These are phyloP conservation scores for Monascus purpureus DNA, from an alignment of 495 filamentous ascomycete genomes.

Conservation along the genomic window DNA sequence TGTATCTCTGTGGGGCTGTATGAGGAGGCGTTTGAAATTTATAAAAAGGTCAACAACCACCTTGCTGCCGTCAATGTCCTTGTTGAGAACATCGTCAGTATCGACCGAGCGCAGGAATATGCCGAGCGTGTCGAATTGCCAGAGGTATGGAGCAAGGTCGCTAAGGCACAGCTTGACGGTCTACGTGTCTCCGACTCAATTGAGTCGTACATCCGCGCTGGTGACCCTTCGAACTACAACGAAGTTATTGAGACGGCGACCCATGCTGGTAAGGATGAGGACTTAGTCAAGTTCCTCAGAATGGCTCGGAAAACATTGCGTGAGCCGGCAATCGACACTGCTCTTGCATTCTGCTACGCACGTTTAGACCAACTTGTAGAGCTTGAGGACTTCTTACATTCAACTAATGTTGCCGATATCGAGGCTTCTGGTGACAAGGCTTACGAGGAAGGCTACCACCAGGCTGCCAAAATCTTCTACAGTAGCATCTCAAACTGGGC, in stretches of 20 bases:
- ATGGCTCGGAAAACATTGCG: conserved; percentile 96
- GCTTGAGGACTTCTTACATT: conserved; percentile 90
- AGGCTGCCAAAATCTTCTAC: conserved; percentile 98
- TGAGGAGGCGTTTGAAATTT: conserved; percentile 97
- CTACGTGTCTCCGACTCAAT: conserved; percentile 86
- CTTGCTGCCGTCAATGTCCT: conserved; percentile 78
- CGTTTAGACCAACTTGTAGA: conserved; percentile 83
- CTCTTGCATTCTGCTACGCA: conserved; percentile 83
- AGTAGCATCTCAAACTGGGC: conserved; percentile 99
- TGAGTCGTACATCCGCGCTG: conserved; percentile 91
- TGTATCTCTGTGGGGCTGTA: conserved; percentile 90
- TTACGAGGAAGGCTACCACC: conserved; percentile 84
- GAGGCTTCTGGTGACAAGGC: conserved; percentile 97
- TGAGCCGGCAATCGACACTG: conserved; percentile 88
- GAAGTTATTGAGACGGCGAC: conserved; percentile 96
- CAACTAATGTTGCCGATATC: conserved; percentile 87
- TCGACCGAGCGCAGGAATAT: conserved; percentile 92
- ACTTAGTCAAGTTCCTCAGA: conserved; percentile 88
- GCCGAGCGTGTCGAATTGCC: conserved; percentile 91
- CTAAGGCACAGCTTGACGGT: conserved; percentile 95
- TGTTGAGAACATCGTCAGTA: conserved; percentile 94
- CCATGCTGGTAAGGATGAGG: conserved; percentile 94
- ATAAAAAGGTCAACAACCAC: conserved; percentile 92
- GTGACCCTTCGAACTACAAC: conserved; percentile 80
- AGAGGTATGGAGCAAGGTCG: conserved; percentile 98